Evolutionary conservation across 768 basidiomycete genomes (phyloP).

Genomic region (Boletus sensibilis): DNA sequence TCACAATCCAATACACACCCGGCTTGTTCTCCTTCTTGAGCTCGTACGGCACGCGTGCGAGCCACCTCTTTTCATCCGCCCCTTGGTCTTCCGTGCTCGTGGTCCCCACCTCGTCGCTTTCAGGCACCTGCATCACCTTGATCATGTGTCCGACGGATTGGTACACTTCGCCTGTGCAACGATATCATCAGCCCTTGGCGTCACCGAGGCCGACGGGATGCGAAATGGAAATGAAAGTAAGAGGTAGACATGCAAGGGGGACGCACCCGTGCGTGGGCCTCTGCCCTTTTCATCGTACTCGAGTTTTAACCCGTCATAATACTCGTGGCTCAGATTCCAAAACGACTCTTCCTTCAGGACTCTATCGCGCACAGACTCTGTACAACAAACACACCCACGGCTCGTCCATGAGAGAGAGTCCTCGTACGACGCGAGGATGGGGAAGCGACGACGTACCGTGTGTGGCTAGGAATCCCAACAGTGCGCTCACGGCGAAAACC

Average conservation of each 20-base stretch:
- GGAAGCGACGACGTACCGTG: conserved; percentile 13
- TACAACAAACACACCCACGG: neutral
- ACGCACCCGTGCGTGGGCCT: conserved; percentile 16
- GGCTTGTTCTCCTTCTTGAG: conserved; percentile 1
- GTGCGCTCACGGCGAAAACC: conserved; percentile 13
- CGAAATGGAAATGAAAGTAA: neutral
- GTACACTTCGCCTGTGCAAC: conserved; percentile 24
- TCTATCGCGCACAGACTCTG: conserved; percentile 19
- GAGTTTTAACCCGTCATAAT: conserved; percentile 19
- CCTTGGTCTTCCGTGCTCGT: neutral
- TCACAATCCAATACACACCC: conserved; percentile 7
- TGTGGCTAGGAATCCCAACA: conserved; percentile 11
- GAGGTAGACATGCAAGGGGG: neutral
- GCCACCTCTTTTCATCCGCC: conserved; percentile 9
- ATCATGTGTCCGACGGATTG: conserved; percentile 24
- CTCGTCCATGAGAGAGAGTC: neutral
- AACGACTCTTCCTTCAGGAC: conserved; percentile 14
- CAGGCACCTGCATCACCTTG: conserved; percentile 15
- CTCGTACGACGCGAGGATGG: neutral
- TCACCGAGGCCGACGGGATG: too few species aligned
- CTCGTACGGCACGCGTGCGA: conserved; percentile 14
- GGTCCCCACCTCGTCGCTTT: neutral
- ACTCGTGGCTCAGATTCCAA: conserved; percentile 20
- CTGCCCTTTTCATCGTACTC: conserved; percentile 12
- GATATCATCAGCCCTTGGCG: neutral